Percentiles rank a stretch among this genome's conserved stretches.
phyloP scores from a whole-genome alignment of 2,329 filamentous ascomycete species.

The Aspergillus proliferans region DNA sequence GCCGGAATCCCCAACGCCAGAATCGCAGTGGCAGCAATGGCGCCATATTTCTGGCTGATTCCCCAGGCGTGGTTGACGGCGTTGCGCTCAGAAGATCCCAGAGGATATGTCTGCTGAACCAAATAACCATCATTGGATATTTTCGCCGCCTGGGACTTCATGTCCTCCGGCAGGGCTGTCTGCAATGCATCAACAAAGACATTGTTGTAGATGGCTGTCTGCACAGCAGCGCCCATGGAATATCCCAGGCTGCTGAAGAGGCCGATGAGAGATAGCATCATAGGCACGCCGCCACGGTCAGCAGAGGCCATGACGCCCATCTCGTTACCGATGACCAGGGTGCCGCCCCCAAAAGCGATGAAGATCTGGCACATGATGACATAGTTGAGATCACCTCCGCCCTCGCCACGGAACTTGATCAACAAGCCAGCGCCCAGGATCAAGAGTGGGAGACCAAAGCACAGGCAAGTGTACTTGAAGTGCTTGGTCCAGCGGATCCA shows the following conservation, averaged over 20 bases:
- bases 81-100: slow-evolving; percentile 23
- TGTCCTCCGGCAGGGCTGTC: slow-evolving; percentile 38
- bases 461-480: slow-evolving; percentile 49
- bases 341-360: slow-evolving; percentile 49
- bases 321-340: slow-evolving; percentile 50
- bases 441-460: slow-evolving; percentile 48
- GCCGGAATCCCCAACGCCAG: slow-evolving; percentile 28
- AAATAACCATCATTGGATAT: slow-evolving; percentile 24
- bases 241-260: slow-evolving; percentile 31
- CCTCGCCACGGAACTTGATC: slow-evolving; percentile 50
- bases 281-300: slow-evolving; percentile 50
- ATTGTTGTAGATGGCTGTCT: slow-evolving; percentile 50
- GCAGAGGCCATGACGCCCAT: slow-evolving; percentile 54
- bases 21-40: slow-evolving; percentile 31
- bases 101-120: slow-evolving; percentile 23
- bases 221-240: slow-evolving; percentile 27
- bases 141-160: slow-evolving; percentile 10
- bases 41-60: slow-evolving; percentile 29
- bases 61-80: slow-evolving; percentile 36
- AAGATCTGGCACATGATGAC: slow-evolving; percentile 53
- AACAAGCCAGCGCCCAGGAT: slow-evolving; percentile 50
- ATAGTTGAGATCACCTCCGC: slow-evolving; percentile 41
- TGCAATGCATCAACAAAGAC: slow-evolving; percentile 46
- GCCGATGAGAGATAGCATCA: slow-evolving; percentile 33
- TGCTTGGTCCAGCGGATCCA: slow-evolving; percentile 46